Evolutionary conservation across 768 basidiomycete genomes (phyloP).

Genomic region (Cyclocybe aegerita): DNA sequence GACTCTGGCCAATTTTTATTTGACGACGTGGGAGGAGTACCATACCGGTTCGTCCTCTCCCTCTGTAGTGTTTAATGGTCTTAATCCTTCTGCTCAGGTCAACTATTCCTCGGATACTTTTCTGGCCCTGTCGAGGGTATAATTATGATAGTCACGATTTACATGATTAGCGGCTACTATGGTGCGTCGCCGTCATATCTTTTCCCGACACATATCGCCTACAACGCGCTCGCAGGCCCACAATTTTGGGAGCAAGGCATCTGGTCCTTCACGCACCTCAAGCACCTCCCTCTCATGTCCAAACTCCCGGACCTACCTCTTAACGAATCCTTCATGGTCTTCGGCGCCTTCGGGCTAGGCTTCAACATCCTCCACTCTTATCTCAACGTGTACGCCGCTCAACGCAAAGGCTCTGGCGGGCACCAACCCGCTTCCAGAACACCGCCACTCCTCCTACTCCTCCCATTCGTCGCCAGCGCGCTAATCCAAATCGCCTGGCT

Average conservation of each 20-base stretch:
- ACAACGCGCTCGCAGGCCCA: constrained; percentile 48
- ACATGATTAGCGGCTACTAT: constrained; percentile 72
- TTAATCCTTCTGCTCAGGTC: too few relatives aligned
- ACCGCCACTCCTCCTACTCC: constrained; percentile 61
- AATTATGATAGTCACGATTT: constrained; percentile 78
- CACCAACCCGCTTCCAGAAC: constrained; percentile 25
- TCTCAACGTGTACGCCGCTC: constrained; percentile 71
- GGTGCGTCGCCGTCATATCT: constrained; percentile 39
- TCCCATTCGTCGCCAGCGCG: constrained; percentile 77
- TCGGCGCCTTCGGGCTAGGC: constrained; percentile 64
- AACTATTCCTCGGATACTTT: constrained; percentile 88
- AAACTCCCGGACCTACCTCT: constrained; percentile 68
- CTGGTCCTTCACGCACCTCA: constrained; percentile 56
- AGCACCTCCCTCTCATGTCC: constrained; percentile 46
- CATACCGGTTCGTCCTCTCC: constrained; percentile 78
- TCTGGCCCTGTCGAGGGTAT: constrained; percentile 98
- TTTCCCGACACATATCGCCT: not conserved
- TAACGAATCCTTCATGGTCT: constrained; percentile 87
- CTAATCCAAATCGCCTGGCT: constrained; percentile 83
- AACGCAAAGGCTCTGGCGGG: too few relatives aligned
- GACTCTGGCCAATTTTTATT: constrained; percentile 75
- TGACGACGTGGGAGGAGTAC: constrained; percentile 84
- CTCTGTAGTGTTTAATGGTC: too few relatives aligned
- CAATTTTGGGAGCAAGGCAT: constrained; percentile 78
- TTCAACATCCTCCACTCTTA: constrained; percentile 84